Percentiles rank a stretch among this genome's conserved stretches.
These are phyloP conservation scores for Saccharum officinarum DNA, from an alignment of 176 grass and related monocot genomes.

Conservation along the genomic window DNA sequence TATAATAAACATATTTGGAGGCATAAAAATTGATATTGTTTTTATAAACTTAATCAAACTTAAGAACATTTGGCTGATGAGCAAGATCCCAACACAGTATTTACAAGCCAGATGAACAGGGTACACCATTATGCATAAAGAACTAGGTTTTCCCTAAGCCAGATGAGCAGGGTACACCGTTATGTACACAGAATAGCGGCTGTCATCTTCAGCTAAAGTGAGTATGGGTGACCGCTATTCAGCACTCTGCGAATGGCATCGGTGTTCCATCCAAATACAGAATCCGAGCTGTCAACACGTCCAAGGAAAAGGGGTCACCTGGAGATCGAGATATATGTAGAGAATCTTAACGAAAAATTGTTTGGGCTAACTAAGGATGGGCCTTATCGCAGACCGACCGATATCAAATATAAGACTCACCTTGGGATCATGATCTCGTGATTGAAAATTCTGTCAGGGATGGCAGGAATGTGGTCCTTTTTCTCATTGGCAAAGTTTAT, in stretches of 20 bases:
- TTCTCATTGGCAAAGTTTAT: constrained; percentile 94
- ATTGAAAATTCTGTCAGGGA: constrained; percentile 81
- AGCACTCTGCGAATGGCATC: constrained; percentile 63
- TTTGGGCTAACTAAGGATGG: constrained; percentile 12
- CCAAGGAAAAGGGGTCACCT: constrained; percentile 78
- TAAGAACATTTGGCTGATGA: not conserved
- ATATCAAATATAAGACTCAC: constrained; percentile 31
- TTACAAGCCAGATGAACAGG: constrained; percentile 15
- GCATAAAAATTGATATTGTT: not conserved
- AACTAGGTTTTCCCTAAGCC: not conserved
- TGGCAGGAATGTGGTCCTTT: constrained; percentile 81
- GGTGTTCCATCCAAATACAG: constrained; percentile 67
- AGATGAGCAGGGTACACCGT: not conserved
- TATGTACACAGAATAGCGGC: not conserved
- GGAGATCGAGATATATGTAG: constrained; percentile 66
- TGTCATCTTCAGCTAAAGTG: constrained; percentile 35
- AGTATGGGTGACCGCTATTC: constrained; percentile 63
- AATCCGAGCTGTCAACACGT: constrained; percentile 82
- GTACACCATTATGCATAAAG: constrained; percentile 15
- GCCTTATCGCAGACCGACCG: not conserved
- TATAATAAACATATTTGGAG: not conserved
- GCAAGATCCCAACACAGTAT: not conserved
- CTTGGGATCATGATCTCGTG: constrained; percentile 92
- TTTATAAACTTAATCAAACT: not conserved
- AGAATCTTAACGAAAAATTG: constrained; percentile 39